Evolutionary conservation across 2,329 filamentous ascomycete genomes (phyloP).

Genomic region (Endoconidiophora polonica): DNA sequence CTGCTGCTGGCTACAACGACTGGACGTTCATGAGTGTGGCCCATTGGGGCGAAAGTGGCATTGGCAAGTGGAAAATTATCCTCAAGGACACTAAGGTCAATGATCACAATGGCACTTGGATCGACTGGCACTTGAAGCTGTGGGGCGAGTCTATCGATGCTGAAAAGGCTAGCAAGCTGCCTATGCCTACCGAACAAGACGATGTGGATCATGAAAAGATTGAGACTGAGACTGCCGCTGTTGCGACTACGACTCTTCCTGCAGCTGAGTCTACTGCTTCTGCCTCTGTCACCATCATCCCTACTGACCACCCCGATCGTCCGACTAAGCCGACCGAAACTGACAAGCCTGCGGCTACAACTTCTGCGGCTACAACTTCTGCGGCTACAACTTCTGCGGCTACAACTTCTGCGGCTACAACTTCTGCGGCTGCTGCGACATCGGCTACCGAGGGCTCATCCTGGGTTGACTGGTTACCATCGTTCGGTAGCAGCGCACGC

Average conservation of each 20-base stretch:
- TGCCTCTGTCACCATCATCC: constrained; percentile 24
- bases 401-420: constrained; percentile 11
- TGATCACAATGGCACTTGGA: constrained; percentile 57
- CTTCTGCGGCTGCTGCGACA: constrained; percentile 15
- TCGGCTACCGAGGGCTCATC: constrained; percentile 31
- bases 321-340: constrained; percentile 30
- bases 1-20: constrained; percentile 58
- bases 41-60: constrained; percentile 82
- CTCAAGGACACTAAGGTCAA: constrained; percentile 76
- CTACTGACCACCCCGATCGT: constrained; percentile 49
- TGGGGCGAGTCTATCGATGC: constrained; percentile 82
- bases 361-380: constrained; percentile 23
- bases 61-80: constrained; percentile 81
- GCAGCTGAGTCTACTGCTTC: constrained; percentile 44
- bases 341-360: constrained; percentile 26
- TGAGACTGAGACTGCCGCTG: constrained; percentile 37
- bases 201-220: constrained; percentile 64
- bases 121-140: constrained; percentile 84
- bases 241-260: constrained; percentile 25
- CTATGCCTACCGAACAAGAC: constrained; percentile 68
- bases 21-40: constrained; percentile 99
- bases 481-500: constrained; percentile 76
- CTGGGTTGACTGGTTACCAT: constrained; percentile 75
- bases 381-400: constrained; percentile 9
- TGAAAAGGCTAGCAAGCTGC: constrained; percentile 53